These are phyloP conservation scores for Plasmodium sp. DNA, from an alignment of 169 alveolate species.

Conservation along the genomic window DNA sequence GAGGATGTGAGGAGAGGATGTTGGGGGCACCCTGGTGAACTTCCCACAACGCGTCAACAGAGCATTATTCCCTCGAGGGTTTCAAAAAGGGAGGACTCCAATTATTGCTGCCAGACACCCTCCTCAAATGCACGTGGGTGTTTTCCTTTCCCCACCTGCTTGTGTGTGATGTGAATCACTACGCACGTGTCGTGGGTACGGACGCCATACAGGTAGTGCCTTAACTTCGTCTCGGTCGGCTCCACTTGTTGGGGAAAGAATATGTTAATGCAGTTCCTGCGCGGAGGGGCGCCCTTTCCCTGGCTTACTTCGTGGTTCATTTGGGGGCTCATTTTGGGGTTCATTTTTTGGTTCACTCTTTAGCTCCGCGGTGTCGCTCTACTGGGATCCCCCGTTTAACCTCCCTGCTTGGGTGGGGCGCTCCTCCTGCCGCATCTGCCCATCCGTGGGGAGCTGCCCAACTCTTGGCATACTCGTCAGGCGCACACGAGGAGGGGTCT, in stretches of 20 bases:
- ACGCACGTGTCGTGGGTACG: slow-evolving; percentile 7
- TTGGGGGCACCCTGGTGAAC: not conserved
- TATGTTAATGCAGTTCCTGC: slow-evolving; percentile 5
- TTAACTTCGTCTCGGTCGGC: not conserved
- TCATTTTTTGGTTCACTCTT: not conserved
- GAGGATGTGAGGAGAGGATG: not conserved
- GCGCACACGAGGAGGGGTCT: not conserved
- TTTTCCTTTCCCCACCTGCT: slow-evolving; percentile 1
- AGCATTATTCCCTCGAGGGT: not conserved
- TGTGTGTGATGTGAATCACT: slow-evolving; percentile 5
- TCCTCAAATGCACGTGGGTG: not conserved
- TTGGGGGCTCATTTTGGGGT: too few species aligned
- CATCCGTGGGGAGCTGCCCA: not conserved
- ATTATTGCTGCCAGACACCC: not conserved
- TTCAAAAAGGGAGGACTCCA: not conserved
- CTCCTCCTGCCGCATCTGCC: not conserved
- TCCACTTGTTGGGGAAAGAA: slow-evolving; percentile 23
- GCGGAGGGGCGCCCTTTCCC: not conserved
- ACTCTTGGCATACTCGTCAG: not conserved
- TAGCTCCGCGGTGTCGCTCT: not conserved
- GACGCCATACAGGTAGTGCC: slow-evolving; percentile 34
- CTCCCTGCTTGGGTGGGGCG: not conserved
- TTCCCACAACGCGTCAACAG: not conserved
- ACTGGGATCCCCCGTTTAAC: not conserved
- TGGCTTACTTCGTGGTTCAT: not conserved